phyloP scores from a whole-genome alignment of 2,329 filamentous ascomycete genomes.

The Zarea fungicola region DNA sequence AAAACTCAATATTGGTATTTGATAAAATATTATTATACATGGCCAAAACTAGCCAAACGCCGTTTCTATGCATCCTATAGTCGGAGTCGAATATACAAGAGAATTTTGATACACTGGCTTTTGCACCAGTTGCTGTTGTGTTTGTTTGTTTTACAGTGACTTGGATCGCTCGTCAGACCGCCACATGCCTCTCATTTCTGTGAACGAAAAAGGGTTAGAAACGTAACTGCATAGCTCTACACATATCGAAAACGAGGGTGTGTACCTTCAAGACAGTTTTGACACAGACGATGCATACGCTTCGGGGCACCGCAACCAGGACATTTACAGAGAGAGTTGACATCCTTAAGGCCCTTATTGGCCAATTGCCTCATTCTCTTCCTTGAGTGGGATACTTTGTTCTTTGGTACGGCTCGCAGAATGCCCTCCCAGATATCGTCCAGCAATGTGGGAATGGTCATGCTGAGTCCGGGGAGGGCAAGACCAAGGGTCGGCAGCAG shows the following conservation, averaged over 20 bases:
- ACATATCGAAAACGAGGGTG: conserved; percentile 14
- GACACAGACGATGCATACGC: conserved; percentile 82
- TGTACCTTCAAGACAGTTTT: conserved; percentile 79
- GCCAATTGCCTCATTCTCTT: conserved; percentile 91
- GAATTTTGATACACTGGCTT: conserved; percentile 22
- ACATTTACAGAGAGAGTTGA: conserved; percentile 81
- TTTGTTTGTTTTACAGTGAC: not conserved
- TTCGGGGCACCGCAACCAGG: conserved; percentile 84
- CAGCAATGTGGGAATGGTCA: conserved; percentile 54
- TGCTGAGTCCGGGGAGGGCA: conserved; percentile 55
- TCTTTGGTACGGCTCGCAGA: conserved; percentile 90
- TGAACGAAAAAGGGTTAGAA: conserved; percentile 11
- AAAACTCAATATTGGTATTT: not conserved
- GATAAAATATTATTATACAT: conserved; percentile 23
- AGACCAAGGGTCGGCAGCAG: conserved; percentile 51
- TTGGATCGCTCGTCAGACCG: conserved; percentile 16
- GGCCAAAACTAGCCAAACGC: conserved; percentile 27
- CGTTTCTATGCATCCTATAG: conserved; percentile 26
- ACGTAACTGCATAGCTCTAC: too few species aligned
- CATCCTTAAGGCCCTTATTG: conserved; percentile 89
- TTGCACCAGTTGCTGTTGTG: not conserved
- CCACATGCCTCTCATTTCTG: conserved; percentile 45
- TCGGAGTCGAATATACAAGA: conserved; percentile 26
- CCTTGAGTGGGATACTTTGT: conserved; percentile 96
- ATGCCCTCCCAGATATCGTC: conserved; percentile 89